Conservation (phyloP, 2,329 filamentous ascomycete species). For the Ascochyta rabiei region DNA sequence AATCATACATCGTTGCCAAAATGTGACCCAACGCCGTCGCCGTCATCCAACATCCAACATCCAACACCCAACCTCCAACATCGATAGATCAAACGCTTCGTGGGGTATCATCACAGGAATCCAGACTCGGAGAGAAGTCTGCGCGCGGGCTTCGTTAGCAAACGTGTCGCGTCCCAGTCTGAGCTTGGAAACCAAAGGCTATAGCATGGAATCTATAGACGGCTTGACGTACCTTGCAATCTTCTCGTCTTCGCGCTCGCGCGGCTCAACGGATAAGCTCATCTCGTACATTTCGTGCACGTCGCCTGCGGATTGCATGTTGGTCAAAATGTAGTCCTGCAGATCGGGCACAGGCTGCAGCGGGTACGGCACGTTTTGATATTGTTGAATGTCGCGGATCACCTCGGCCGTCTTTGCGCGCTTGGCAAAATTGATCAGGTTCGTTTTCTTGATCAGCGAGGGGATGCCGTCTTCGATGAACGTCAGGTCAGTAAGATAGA, state of each 20-base stretch:
- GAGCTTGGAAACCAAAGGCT: not conserved
- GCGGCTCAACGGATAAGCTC: conserved; percentile 88
- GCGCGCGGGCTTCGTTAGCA: conserved; percentile 18
- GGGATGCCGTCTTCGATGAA: conserved; percentile 99
- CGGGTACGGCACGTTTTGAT: conserved; percentile 96
- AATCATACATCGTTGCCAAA: conserved; percentile 9
- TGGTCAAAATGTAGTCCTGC: conserved; percentile 94
- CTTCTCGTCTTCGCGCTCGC: conserved; percentile 98
- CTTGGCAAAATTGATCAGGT: conserved; percentile 98
- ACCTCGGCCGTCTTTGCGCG: conserved; percentile 97
- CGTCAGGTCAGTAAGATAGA: conserved; percentile 95
- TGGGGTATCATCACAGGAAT: conserved; percentile 57
- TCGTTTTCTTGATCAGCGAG: conserved; percentile 93
- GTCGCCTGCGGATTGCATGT: conserved; percentile 93
- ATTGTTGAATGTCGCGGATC: conserved; percentile 97
- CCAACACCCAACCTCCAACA: not conserved
- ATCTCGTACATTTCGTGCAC: conserved; percentile 99
- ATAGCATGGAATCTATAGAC: conserved; percentile 16
- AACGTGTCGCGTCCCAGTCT: not conserved
- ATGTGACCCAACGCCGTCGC: conserved; percentile 17
- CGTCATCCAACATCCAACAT: conserved; percentile 16
- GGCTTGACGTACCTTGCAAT: conserved; percentile 80
- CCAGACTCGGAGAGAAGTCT: conserved; percentile 62
- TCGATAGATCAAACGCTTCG: conserved; percentile 33
- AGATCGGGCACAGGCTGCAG: conserved; percentile 88